Conservation (phyloP, 1,284 basidiomycete species). For the Cryptococcus sp. region DNA sequence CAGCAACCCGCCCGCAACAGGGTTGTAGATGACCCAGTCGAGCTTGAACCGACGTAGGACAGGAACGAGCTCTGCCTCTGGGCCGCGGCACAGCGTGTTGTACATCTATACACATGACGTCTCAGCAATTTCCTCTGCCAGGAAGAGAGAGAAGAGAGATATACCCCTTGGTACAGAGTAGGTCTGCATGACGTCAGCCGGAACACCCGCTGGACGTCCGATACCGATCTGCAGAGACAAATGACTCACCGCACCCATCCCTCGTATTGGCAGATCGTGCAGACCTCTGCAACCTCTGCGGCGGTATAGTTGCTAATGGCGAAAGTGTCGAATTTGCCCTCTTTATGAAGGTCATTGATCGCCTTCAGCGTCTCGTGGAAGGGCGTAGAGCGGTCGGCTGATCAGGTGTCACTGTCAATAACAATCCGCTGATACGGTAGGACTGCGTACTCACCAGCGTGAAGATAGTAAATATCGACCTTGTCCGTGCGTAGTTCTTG, state of each 20-base stretch:
- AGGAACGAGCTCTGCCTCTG: constrained; percentile 12
- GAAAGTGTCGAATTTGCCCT: constrained; percentile 58
- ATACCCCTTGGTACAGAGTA: constrained; percentile 67
- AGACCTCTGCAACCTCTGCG: constrained; percentile 57
- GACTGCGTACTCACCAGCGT: constrained; percentile 40
- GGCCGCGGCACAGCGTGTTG: constrained; percentile 10
- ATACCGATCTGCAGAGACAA: background rate
- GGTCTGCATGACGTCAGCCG: constrained; percentile 51
- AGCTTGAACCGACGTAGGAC: constrained; percentile 35
- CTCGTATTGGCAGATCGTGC: constrained; percentile 25
- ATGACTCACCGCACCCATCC: constrained; percentile 25
- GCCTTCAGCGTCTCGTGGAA: constrained; percentile 59
- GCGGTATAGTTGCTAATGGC: constrained; percentile 60
- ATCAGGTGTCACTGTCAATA: no score
- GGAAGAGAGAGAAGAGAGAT: constrained; percentile 16
- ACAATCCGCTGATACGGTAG: no score
- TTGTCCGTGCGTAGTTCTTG: constrained; percentile 46
- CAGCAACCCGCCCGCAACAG: constrained; percentile 60
- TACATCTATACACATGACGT: constrained; percentile 5
- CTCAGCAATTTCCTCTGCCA: no score
- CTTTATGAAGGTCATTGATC: constrained; percentile 59
- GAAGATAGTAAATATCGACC: constrained; percentile 61
- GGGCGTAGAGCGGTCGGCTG: constrained; percentile 58
- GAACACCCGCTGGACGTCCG: background rate
- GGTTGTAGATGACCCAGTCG: constrained; percentile 60